Base-by-base conservation (phyloP, 163 green algal genomes). In the Volvox carteri region DNA sequence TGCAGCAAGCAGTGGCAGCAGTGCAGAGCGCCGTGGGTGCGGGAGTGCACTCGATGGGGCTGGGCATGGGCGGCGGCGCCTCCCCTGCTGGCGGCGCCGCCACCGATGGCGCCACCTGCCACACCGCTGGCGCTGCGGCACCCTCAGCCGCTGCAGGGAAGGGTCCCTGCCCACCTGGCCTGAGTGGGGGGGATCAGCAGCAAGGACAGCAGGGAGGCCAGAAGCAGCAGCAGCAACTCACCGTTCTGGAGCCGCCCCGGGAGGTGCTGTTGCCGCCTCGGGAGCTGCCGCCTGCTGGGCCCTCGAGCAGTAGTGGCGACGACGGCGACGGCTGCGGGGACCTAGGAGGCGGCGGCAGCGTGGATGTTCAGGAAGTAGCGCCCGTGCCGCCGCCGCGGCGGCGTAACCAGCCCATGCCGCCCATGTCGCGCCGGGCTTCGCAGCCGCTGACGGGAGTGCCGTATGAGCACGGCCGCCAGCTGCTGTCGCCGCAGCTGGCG, bases 1-100 rank as follows among this genome's bases (percentile, higher is more conserved):
- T 87, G 81, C 81, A 87, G 67, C 68, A 79, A 33, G 81, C 81
- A 30, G 81, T 87, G 46, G 81, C 65, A 18, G 81, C 81, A 25
- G 81, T 87, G 33, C 81, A 87, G 62, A 73, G 25, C 65, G 81
- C 65, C 3, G 81, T 87, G 41, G 81, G 81, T 16, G 81, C 46
- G 7, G 79, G 44, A 33, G 62, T 41, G 54, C 52, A 73, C 23
- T 74, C 77, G 35, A 44, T 78, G 70, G 67, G 67, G 16, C 35
- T 76, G 8, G 14, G 70, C 70, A 58, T 58, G 37, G 41, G 4
- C 1, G 39, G 70, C 4, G 70, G 70, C 44, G 74, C 72, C 16
- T 30, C 68, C 25, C 2, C 70, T 30, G 44, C 23, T n/a, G 75
- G 9, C 48, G 75, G n/a, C 30, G 75, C 30, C 52, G 42, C 52